Conservation (phyloP, 345 rosid genomes). For the Eutrema heterophyllum region DNA sequence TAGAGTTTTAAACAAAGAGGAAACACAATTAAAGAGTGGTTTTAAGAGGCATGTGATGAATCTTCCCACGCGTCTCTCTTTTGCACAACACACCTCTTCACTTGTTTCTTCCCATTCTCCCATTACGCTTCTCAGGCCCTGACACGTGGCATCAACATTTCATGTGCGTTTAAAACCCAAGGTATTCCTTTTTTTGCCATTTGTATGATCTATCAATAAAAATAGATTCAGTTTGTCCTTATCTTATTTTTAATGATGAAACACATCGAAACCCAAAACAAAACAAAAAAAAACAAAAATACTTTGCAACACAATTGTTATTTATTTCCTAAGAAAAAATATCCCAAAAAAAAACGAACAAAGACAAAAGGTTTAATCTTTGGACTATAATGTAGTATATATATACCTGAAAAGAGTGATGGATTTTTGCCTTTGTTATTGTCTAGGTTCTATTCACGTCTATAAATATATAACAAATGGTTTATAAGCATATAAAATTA, state of each 20-base stretch:
- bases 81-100: slow-evolving; percentile 12
- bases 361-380: background rate
- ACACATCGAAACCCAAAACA: background rate
- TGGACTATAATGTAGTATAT: background rate
- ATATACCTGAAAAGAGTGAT: background rate
- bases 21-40: slow-evolving; percentile 14
- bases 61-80: slow-evolving; percentile 30
- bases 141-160: slow-evolving; percentile 11
- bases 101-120: slow-evolving; percentile 8
- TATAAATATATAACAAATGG: background rate
- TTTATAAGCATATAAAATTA: background rate
- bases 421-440: background rate
- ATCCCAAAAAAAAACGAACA: background rate
- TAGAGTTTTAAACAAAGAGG: background rate
- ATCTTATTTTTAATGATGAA: background rate
- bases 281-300: background rate
- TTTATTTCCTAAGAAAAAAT: background rate
- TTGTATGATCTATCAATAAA: slow-evolving; percentile 5
- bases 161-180: slow-evolving; percentile 1
- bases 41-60: slow-evolving; percentile 22
- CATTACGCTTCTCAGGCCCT: background rate
- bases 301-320: background rate
- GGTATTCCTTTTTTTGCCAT: slow-evolving; percentile 4
- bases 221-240: slow-evolving; percentile 8
- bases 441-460: slow-evolving; percentile 10